Evolutionary conservation across 306 rosid species (phyloP).

Genomic region (Malus fusca): DNA sequence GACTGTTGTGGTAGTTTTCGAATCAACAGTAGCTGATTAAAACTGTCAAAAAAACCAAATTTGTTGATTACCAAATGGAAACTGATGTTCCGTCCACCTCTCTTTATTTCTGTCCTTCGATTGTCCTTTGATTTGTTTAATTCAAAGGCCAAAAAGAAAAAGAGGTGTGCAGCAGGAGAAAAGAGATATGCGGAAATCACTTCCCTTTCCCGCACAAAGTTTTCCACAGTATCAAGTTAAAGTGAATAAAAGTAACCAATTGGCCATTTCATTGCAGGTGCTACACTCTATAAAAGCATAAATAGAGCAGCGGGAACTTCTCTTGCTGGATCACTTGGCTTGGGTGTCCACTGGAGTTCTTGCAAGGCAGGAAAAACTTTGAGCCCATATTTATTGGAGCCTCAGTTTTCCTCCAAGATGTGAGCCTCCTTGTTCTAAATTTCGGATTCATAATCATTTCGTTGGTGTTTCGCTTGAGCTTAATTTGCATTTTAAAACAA

Average conservation of each 20-base stretch:
- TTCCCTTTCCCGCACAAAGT: no score
- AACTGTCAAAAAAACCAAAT: background rate
- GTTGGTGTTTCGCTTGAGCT: no score
- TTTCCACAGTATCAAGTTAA: no score
- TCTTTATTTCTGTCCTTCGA: background rate
- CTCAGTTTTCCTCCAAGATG: slow-evolving; percentile 63
- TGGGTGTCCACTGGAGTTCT: slow-evolving; percentile 69
- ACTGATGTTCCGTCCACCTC: background rate
- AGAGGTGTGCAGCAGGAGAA: no score
- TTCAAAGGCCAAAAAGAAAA: no score
- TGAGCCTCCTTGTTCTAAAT: background rate
- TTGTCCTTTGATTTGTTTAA: background rate
- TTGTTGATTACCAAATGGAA: background rate
- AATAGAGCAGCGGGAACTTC: slow-evolving; percentile 59
- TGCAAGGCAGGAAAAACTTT: slow-evolving; percentile 40
- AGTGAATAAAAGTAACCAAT: background rate
- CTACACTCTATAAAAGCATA: slow-evolving; percentile 43
- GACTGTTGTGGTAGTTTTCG: slow-evolving; percentile 69
- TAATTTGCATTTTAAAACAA: background rate
- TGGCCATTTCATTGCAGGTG: slow-evolving; percentile 36
- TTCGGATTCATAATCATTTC: background rate
- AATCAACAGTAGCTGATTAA: slow-evolving; percentile 47
- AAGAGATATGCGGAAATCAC: no score
- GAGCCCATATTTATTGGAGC: slow-evolving; percentile 51
- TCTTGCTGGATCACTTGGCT: slow-evolving; percentile 57